phyloP scores from a whole-genome alignment of 345 rosid genomes.

The Moricandia moricandioides region DNA sequence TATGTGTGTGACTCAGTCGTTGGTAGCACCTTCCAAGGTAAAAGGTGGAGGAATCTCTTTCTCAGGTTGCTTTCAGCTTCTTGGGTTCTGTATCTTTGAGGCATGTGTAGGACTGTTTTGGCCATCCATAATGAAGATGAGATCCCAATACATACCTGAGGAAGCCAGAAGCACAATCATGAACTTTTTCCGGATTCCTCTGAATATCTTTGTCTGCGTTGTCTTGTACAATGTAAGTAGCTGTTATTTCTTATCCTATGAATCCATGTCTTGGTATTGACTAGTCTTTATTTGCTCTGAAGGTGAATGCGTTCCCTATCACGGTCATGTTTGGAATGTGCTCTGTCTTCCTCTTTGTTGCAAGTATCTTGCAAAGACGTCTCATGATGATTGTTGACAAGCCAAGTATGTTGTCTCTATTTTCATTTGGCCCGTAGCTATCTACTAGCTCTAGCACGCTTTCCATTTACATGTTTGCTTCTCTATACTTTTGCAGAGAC shows the following conservation, averaged over 20 bases:
- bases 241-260: not conserved
- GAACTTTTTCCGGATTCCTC: slow-evolving; percentile 98
- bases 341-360: slow-evolving; percentile 94
- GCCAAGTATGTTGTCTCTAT: slow-evolving; percentile 59
- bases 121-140: slow-evolving; percentile 99
- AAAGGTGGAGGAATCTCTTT: slow-evolving; percentile 83
- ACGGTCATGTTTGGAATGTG: slow-evolving; percentile 98
- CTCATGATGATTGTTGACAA: slow-evolving; percentile 72
- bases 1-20: slow-evolving; percentile 45
- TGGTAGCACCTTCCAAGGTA: slow-evolving; percentile 60
- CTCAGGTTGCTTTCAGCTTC: slow-evolving; percentile 76
- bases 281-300: slow-evolving; percentile 18
- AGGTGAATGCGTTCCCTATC: slow-evolving; percentile 93
- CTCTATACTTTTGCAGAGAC: slow-evolving; percentile 47
- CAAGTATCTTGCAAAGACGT: slow-evolving; percentile 78
- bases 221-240: slow-evolving; percentile 74
- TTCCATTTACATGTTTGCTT: not conserved
- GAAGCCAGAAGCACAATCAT: slow-evolving; percentile 99
- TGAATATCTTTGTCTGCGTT: slow-evolving; percentile 86
- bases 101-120: slow-evolving; percentile 96
- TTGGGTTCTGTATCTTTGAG: slow-evolving; percentile 94
- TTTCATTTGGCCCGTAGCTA: slow-evolving; percentile 7
- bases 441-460: slow-evolving; percentile 10
- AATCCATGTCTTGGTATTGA: slow-evolving; percentile 9
- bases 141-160: slow-evolving; percentile 98